These are phyloP conservation scores for Hordeum pubiflorum DNA, from an alignment of 202 grass and related monocot species.

Conservation along the genomic window DNA sequence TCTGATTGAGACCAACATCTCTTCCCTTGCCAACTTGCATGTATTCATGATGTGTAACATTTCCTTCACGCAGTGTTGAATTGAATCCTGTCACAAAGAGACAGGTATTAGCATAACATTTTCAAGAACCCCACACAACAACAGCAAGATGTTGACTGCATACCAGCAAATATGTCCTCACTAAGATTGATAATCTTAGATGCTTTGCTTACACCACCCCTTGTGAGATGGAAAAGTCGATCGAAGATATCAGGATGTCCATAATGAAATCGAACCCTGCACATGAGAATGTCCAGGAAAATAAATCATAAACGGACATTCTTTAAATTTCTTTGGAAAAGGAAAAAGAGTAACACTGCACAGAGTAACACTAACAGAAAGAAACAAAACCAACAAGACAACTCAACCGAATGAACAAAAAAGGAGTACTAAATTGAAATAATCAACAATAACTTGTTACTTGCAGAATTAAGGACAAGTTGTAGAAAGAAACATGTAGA, in stretches of 20 bases:
- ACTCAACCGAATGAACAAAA: slow-evolving; percentile 7
- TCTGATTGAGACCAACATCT: slow-evolving; percentile 94
- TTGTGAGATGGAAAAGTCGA: slow-evolving; percentile 93
- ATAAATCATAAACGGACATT: not conserved
- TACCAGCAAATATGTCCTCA: slow-evolving; percentile 98
- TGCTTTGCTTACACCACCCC: slow-evolving; percentile 95
- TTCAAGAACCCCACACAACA: not conserved
- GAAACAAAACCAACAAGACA: not conserved
- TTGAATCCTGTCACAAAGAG: slow-evolving; percentile 66
- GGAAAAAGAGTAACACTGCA: not conserved
- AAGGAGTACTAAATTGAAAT: not conserved
- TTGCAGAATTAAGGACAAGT: slow-evolving; percentile 11
- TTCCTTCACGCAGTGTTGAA: slow-evolving; percentile 90
- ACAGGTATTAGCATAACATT: not conserved
- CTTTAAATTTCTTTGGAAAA: not conserved
- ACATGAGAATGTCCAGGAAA: not conserved
- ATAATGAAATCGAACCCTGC: slow-evolving; percentile 93
- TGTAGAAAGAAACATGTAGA: not conserved
- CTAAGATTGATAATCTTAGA: slow-evolving; percentile 97
- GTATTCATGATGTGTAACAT: slow-evolving; percentile 97
- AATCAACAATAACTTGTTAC: not conserved
- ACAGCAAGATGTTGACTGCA: not conserved
- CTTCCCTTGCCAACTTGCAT: slow-evolving; percentile 99
- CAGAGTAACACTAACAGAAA: not conserved
- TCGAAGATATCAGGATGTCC: slow-evolving; percentile 99